A percentile compares a stretch with the other conserved stretches of the same genome.
Evolutionary conservation across 192 early-diverging fungal species (phyloP).

Genomic region (Gonapodya sp.): DNA sequence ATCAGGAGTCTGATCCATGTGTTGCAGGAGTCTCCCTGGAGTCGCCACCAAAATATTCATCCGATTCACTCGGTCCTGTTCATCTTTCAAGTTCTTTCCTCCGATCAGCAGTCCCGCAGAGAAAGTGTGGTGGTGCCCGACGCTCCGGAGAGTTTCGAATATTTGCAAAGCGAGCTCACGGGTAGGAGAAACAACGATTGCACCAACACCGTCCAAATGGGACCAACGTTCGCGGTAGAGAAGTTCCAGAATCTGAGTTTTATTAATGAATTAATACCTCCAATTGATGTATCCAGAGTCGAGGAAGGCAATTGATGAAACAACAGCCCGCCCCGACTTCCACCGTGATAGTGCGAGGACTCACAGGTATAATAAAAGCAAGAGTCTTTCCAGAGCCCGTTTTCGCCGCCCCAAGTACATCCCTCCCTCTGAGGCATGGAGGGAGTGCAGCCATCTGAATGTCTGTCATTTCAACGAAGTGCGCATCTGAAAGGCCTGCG

Average conservation of each 20-base stretch:
- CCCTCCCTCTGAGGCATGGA: slow-evolving; percentile 53
- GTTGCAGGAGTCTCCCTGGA: slow-evolving; percentile 74
- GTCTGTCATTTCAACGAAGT: slow-evolving; percentile 87
- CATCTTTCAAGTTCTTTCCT: slow-evolving; percentile 77
- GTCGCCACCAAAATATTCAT: slow-evolving; percentile 82
- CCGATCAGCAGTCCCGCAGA: slow-evolving; percentile 95
- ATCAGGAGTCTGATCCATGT: slow-evolving; percentile 85
- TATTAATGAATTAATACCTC: slow-evolving; percentile 8
- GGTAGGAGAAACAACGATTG: slow-evolving; percentile 73
- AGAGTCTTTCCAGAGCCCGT: slow-evolving; percentile 81
- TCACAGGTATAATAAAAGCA: slow-evolving; percentile 61
- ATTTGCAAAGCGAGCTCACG: slow-evolving; percentile 86
- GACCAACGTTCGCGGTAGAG: slow-evolving; percentile 81
- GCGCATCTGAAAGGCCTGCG: slow-evolving; percentile 63
- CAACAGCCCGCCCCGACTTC: background rate
- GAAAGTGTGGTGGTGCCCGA: slow-evolving; percentile 61
- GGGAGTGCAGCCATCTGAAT: slow-evolving; percentile 78
- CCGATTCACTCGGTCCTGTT: slow-evolving; percentile 55
- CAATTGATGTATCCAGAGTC: background rate
- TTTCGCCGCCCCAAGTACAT: slow-evolving; percentile 77
- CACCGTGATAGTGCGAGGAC: background rate
- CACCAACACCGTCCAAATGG: slow-evolving; percentile 65
- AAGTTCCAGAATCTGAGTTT: slow-evolving; percentile 69
- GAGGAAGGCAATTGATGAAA: background rate
- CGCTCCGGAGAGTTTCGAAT: slow-evolving; percentile 71